Evolutionary conservation across 2,329 filamentous ascomycete genomes (phyloP).

Genomic region (Chaetomium sp.): DNA sequence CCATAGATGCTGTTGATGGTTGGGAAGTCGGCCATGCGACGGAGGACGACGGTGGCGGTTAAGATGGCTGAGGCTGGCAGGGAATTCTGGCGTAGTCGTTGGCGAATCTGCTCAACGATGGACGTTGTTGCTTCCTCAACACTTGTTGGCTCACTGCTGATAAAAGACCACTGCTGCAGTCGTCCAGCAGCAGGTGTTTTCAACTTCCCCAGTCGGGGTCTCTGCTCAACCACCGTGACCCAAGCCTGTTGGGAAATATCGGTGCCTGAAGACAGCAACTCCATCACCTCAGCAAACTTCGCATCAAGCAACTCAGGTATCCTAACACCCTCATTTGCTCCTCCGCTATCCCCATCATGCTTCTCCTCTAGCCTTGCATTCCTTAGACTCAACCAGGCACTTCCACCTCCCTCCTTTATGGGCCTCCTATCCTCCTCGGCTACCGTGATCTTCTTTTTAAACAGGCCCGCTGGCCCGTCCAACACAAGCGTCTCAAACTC

Average conservation of each 20-base stretch:
- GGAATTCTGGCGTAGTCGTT: conserved; percentile 31
- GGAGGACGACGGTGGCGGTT: conserved; percentile 61
- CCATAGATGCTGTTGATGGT: conserved; percentile 70
- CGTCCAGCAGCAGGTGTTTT: not conserved
- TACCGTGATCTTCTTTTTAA: conserved; percentile 64
- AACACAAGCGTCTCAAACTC: conserved; percentile 93
- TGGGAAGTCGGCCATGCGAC: conserved; percentile 73
- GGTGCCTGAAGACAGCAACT: conserved; percentile 23
- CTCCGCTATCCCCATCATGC: not conserved
- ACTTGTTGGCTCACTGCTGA: conserved; percentile 19
- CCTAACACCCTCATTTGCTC: conserved; percentile 30
- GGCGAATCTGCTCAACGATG: conserved; percentile 41
- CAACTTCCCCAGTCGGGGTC: not conserved
- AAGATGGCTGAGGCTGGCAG: conserved; percentile 41
- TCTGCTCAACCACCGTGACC: not conserved
- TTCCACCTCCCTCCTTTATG: conserved; percentile 67
- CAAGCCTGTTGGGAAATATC: not conserved
- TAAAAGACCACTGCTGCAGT: conserved; percentile 35
- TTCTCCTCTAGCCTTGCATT: conserved; percentile 44
- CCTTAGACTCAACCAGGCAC: conserved; percentile 61
- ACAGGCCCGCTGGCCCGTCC: conserved; percentile 67
- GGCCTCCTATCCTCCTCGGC: conserved; percentile 45
- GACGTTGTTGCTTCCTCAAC: conserved; percentile 43
- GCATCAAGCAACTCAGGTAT: conserved; percentile 62
- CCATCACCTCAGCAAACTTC: conserved; percentile 44